phyloP scores from a whole-genome alignment of 179 eudicot genomes.

The Pouteria campechiana region DNA sequence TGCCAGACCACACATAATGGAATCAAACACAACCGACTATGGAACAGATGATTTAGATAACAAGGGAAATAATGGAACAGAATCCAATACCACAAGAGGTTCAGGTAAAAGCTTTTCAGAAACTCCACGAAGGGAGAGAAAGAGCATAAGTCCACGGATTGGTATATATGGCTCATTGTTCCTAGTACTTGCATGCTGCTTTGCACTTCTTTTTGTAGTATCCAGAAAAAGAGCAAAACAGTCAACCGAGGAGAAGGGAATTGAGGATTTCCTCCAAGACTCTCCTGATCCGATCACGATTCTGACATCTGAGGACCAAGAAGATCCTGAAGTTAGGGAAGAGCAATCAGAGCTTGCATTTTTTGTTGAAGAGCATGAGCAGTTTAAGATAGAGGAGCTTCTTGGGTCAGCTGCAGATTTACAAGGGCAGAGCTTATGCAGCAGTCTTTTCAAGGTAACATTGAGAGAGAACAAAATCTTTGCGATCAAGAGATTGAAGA shows the following conservation, averaged over 20 bases:
- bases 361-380: conserved; percentile 21
- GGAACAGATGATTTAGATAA: no score
- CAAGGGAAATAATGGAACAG: no score
- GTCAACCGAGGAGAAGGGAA: conserved; percentile 19
- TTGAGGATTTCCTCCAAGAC: conserved; percentile 33
- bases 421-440: conserved; percentile 17
- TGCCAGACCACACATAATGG: background rate
- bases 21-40: no score
- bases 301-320: conserved; percentile 5
- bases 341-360: conserved; percentile 18
- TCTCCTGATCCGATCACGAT: conserved; percentile 6
- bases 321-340: conserved; percentile 10
- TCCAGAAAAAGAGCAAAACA: background rate
- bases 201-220: conserved; percentile 1
- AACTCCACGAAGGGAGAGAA: background rate
- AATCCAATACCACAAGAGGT: no score
- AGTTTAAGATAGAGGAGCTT: conserved; percentile 23
- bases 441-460: conserved; percentile 27
- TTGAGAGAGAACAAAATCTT: conserved; percentile 12
- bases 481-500: conserved; percentile 32
- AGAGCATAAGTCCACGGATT: conserved; percentile 3
- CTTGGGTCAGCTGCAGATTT: conserved; percentile 22
- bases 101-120: conserved; percentile 16
- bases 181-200: conserved; percentile 19
- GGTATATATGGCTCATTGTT: conserved; percentile 15